phyloP scores from a whole-genome alignment of 306 rosid genomes.

The Ammopiptanthus mongolicus region DNA sequence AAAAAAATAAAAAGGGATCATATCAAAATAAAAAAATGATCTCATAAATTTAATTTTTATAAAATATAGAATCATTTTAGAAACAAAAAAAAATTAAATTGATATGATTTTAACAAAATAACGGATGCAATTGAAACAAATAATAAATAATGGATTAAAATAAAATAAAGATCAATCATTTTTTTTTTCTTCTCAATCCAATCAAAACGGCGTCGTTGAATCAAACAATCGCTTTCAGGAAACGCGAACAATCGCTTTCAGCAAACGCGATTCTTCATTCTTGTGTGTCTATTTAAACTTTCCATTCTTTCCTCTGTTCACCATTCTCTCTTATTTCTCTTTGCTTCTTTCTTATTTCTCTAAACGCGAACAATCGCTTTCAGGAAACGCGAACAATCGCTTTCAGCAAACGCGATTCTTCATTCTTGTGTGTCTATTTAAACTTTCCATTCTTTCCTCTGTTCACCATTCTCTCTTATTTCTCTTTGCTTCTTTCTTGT shows the following conservation, averaged over 20 bases:
- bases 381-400: too few species aligned
- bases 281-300: conserved; percentile 13
- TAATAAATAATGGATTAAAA: too few species aligned
- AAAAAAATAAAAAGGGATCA: too few species aligned
- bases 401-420: background rate
- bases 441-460: background rate
- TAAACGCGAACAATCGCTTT: too few species aligned
- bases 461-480: background rate
- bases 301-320: background rate
- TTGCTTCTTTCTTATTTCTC: too few species aligned
- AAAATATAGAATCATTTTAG: too few species aligned
- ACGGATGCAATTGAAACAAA: too few species aligned
- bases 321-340: background rate
- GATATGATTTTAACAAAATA: too few species aligned
- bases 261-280: background rate
- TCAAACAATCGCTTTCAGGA: background rate
- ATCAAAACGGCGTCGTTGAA: background rate
- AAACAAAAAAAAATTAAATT: too few species aligned
- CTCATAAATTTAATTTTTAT: too few species aligned
- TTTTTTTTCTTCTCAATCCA: background rate
- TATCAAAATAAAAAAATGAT: too few species aligned
- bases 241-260: background rate
- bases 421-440: background rate
- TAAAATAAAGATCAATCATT: too few species aligned
- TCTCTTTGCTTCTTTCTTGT: background rate